Conservation (phyloP, 352 stramenopile species). For the Globisporangium viniferum region DNA sequence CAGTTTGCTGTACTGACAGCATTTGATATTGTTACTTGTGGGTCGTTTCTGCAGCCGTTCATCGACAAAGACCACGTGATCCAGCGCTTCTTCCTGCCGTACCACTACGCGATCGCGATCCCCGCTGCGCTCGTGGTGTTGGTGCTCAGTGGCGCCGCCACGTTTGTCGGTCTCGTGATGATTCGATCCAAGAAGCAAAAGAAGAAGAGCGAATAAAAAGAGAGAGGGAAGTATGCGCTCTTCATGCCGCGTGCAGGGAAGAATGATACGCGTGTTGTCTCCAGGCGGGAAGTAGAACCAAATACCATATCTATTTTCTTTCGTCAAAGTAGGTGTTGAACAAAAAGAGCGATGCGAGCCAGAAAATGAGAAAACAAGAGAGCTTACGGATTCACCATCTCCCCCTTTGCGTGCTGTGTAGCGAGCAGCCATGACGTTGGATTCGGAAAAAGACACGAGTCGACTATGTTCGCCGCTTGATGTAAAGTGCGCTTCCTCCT, state of each 20-base stretch:
- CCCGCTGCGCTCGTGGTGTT: constrained; percentile 82
- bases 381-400: not conserved
- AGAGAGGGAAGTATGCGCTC: not conserved
- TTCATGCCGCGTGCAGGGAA: not conserved
- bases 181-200: constrained; percentile 85
- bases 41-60: constrained; percentile 61
- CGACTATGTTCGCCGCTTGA: not conserved
- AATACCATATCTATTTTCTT: constrained; percentile 14
- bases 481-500: not conserved
- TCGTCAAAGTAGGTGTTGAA: constrained; percentile 8
- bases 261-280: not conserved
- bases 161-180: constrained; percentile 89
- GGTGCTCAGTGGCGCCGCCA: constrained; percentile 78
- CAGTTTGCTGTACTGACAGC: not conserved
- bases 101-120: constrained; percentile 89
- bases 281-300: not conserved
- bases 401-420: not conserved
- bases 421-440: not conserved
- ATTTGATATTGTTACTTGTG: not conserved
- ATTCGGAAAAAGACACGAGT: not conserved
- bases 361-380: not conserved
- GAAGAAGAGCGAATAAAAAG: constrained; percentile 26
- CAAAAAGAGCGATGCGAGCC: constrained; percentile 2
- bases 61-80: constrained; percentile 75
- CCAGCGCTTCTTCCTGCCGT: constrained; percentile 84